These are phyloP conservation scores for Neurospora crassa DNA, from an alignment of 2,329 filamentous ascomycete genomes.

Conservation along the genomic window DNA sequence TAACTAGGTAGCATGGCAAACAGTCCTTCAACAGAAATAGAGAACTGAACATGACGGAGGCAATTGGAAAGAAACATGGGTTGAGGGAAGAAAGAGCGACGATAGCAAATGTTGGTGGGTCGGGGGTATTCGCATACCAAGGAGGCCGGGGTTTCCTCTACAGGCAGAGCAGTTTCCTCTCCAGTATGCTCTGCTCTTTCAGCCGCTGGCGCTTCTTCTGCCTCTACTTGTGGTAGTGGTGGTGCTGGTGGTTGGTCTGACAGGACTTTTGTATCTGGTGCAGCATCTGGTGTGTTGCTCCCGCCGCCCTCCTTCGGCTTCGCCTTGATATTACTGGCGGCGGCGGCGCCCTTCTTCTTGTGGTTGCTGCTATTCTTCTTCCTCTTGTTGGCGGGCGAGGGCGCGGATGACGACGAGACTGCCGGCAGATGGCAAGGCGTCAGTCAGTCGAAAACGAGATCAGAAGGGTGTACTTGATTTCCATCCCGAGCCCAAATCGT, in stretches of 20 bases:
- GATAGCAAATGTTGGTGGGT: not conserved
- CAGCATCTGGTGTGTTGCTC: constrained; percentile 18
- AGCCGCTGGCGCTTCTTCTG: constrained; percentile 1
- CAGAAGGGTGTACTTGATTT: not conserved
- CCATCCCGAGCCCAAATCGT: not conserved
- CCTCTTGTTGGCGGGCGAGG: constrained; percentile 38
- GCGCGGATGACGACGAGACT: constrained; percentile 19
- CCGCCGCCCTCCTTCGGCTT: constrained; percentile 33
- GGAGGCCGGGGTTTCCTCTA: not conserved
- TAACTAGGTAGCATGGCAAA: not conserved
- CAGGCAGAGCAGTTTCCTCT: not conserved
- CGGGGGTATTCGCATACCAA: not conserved
- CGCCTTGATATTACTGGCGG: constrained; percentile 36
- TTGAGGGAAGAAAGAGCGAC: not conserved
- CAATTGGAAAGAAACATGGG: not conserved
- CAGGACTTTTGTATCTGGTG: constrained; percentile 27
- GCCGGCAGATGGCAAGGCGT: not conserved
- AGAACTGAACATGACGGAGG: not conserved
- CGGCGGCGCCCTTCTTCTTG: constrained; percentile 38
- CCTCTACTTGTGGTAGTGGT: constrained; percentile 7
- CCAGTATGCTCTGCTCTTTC: not conserved
- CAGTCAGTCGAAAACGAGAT: not conserved
- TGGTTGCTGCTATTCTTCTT: constrained; percentile 38
- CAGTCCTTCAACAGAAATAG: not conserved
- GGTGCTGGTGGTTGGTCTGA: constrained; percentile 32